Percentiles rank a stretch among this genome's conserved stretches.
Evolutionary conservation across 1,139 yeast genomes (phyloP).

Genomic region (Scheffersomyces parashehatae): DNA sequence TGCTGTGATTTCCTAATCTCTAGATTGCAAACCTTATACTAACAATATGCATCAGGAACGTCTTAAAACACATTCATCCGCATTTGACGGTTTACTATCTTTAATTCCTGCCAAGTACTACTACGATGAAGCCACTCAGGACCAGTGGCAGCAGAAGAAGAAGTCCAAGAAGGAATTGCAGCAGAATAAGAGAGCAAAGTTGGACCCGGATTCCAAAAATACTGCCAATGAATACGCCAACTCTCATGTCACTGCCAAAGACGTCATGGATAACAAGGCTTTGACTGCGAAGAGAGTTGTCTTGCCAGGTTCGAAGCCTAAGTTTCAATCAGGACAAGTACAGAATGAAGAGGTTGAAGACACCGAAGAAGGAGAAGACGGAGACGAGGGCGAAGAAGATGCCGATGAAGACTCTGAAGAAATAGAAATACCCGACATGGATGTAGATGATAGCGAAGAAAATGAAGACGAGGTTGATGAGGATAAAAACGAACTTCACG

Average conservation of each 20-base stretch:
- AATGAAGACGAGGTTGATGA: conserved; percentile 15
- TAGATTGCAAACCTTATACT: conserved; percentile 13
- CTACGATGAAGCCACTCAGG: conserved; percentile 74
- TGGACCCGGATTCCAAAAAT: conserved; percentile 64
- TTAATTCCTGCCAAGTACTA: conserved; percentile 92
- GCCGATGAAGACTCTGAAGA: conserved; percentile 1
- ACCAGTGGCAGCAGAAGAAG: conserved; percentile 89
- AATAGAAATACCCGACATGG: conserved; percentile 1
- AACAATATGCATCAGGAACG: conserved; percentile 59
- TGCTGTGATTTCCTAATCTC: too few relatives aligned
- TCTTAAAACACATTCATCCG: conserved; percentile 77
- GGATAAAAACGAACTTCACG: conserved; percentile 9
- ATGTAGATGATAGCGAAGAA: conserved; percentile 15
- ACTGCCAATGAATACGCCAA: conserved; percentile 44
- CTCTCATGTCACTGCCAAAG: conserved; percentile 60
- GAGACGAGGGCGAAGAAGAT: neutral
- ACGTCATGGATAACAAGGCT: conserved; percentile 59
- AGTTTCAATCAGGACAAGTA: conserved; percentile 1
- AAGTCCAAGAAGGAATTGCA: conserved; percentile 66
- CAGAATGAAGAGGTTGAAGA: conserved; percentile 10
- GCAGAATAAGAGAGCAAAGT: conserved; percentile 64
- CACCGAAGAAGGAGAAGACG: conserved; percentile 13
- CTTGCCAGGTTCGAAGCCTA: conserved; percentile 40
- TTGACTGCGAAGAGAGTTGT: conserved; percentile 58
- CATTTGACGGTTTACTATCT: conserved; percentile 87